Conservation (phyloP, 805 yeast species). For the Metschnikowia corniflorae region DNA sequence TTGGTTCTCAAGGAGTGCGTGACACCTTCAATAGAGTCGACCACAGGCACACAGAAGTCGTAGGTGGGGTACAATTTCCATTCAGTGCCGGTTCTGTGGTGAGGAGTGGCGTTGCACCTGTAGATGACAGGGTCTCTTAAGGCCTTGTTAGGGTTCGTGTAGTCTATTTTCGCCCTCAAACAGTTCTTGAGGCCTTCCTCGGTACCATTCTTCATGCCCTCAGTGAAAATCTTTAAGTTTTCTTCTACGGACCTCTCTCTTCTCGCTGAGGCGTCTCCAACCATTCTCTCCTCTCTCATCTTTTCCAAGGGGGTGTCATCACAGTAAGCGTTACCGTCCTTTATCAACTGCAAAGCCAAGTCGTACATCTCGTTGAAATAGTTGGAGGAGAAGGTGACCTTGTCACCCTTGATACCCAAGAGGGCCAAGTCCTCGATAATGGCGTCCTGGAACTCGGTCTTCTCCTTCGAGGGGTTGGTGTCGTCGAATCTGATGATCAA, state of each 20-base stretch:
- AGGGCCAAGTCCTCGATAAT: slow-evolving; percentile 88
- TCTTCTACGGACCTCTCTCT: slow-evolving; percentile 93
- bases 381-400: slow-evolving; percentile 84
- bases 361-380: slow-evolving; percentile 92
- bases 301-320: slow-evolving; percentile 92
- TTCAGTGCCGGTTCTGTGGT: slow-evolving; percentile 86
- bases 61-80: slow-evolving; percentile 99
- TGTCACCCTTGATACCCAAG: slow-evolving; percentile 91
- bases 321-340: slow-evolving; percentile 95
- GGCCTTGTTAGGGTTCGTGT: slow-evolving; percentile 87
- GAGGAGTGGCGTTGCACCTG: slow-evolving; percentile 96
- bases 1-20: slow-evolving; percentile 97
- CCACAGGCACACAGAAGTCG: slow-evolving; percentile 97
- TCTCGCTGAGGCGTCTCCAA: slow-evolving; percentile 88
- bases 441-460: slow-evolving; percentile 88
- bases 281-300: slow-evolving; percentile 99
- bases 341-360: slow-evolving; percentile 78
- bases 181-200: slow-evolving; percentile 90
- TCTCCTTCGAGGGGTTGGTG: slow-evolving; percentile 97
- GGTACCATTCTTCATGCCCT: slow-evolving; percentile 92
- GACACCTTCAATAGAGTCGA: slow-evolving; percentile 93
- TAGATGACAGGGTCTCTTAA: slow-evolving; percentile 97
- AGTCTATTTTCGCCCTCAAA: slow-evolving; percentile 94
- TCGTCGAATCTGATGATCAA: slow-evolving; percentile 96
- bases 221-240: slow-evolving; percentile 77